Conservation (phyloP, 495 filamentous ascomycete genomes). For the Neurospora sublineolata region DNA sequence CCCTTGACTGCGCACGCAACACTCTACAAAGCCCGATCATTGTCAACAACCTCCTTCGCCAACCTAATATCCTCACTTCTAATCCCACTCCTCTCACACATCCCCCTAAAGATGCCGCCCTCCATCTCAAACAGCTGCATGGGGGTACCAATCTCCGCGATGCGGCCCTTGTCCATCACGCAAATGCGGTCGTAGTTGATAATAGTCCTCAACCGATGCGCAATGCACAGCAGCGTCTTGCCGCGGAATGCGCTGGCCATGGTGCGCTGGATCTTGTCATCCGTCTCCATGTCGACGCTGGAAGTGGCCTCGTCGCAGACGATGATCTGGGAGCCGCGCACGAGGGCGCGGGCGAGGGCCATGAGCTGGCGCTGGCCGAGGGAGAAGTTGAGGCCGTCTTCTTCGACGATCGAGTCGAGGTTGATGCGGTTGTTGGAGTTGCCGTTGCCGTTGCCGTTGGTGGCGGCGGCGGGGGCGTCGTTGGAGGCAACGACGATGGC, state of each 20-base stretch:
- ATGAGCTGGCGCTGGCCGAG: constrained; percentile 95
- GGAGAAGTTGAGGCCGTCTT: constrained; percentile 91
- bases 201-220: constrained; percentile 85
- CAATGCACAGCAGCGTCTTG: constrained; percentile 86
- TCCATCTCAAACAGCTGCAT: constrained; percentile 47
- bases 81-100: constrained; percentile 91
- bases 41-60: constrained; percentile 13
- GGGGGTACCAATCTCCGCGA: constrained; percentile 78
- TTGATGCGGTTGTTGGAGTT: constrained; percentile 45
- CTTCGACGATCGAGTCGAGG: constrained; percentile 76
- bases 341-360: constrained; percentile 82
- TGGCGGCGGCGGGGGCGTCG: not conserved
- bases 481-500: not conserved
- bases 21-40: not conserved
- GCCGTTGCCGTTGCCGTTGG: not conserved
- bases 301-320: constrained; percentile 93
- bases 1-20: not conserved
- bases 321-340: constrained; percentile 79
- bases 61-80: constrained; percentile 54
- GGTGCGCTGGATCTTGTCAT: constrained; percentile 85
- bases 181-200: constrained; percentile 91
- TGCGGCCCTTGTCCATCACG: constrained; percentile 82
- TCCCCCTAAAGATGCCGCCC: constrained; percentile 70
- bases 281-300: constrained; percentile 90
- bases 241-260: constrained; percentile 81